Evolutionary conservation across 495 filamentous ascomycete species (phyloP), one percentile per base, ranked within the genome.

Genomic region (Friedmanniomyces simplex): DNA sequence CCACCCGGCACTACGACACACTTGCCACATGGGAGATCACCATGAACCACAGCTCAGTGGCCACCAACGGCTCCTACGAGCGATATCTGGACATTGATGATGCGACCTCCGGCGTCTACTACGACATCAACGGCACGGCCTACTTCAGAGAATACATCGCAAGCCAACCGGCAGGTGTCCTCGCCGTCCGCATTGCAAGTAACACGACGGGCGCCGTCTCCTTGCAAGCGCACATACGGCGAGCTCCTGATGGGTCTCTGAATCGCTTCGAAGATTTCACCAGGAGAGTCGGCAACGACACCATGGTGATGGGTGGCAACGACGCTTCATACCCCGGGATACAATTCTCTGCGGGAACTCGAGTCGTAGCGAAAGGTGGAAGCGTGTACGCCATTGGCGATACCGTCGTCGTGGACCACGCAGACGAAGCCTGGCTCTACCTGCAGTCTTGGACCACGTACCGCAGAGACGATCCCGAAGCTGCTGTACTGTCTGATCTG

Each of bases 31-130:
- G n/a, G n/a, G n/a, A n/a, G n/a, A n/a, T n/a, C n/a, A n/a, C n/a
- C n/a, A n/a, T n/a, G n/a, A n/a, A n/a, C n/a, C n/a, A n/a, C n/a
- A n/a, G n/a, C n/a, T n/a, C n/a, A n/a, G n/a, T n/a, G n/a, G n/a
- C 64, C 11, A 67, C 55, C 20, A 57, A 57, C n/a, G n/a, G n/a
- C n/a, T n/a, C n/a, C 4, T 77, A 77, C 32, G 67, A 67, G 8
- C 64, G 76, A 34, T 69, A 61, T 0, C 66, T 78, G 30, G 72
- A 77, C 45, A 58, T 78, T 18, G 51, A 58, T 7, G 69, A 67
- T 3, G 75, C 71, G 0, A 49, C 46, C 6, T 3, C 46, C 14
- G 46, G 20, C 6, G 21, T 49, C 11, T 49, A 25, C 46, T 49
- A 43, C 14, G 14, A 20, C 18, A 20, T 43, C 18, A 13, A 43